These are phyloP conservation scores for Peterozyma toletana DNA, from an alignment of 805 yeast genomes.

Conservation along the genomic window DNA sequence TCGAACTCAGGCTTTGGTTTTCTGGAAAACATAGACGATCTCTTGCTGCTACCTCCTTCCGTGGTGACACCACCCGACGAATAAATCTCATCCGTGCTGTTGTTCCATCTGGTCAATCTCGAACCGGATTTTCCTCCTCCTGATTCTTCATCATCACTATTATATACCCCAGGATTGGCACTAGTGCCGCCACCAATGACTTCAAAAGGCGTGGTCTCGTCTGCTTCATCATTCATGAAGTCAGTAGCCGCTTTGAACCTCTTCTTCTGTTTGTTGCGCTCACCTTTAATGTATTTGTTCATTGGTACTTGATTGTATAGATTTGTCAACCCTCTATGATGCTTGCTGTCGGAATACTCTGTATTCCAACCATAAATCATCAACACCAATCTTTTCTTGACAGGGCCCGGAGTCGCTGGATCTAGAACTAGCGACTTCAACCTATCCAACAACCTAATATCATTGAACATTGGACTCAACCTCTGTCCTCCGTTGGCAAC, in stretches of 20 bases:
- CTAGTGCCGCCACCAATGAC: constrained; percentile 11
- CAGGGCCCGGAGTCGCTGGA: constrained; percentile 26
- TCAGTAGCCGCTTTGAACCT: constrained; percentile 20
- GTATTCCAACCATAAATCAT: constrained; percentile 63
- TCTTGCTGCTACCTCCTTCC: constrained; percentile 7
- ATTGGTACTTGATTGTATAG: constrained; percentile 40
- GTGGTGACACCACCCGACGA: constrained; percentile 11
- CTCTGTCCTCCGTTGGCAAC: constrained; percentile 45
- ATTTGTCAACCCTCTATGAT: constrained; percentile 38
- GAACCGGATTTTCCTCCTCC: constrained; percentile 9
- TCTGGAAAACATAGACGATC: neutral
- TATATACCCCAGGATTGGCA: constrained; percentile 4
- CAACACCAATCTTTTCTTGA: constrained; percentile 38
- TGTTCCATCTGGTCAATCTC: neutral
- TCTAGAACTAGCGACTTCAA: constrained; percentile 42
- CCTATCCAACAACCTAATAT: constrained; percentile 59
- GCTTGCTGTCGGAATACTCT: constrained; percentile 43
- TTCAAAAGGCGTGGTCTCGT: constrained; percentile 28
- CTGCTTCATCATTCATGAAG: constrained; percentile 49
- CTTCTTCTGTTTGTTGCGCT: constrained; percentile 5
- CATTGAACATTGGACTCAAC: constrained; percentile 50
- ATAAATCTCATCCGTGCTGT: constrained; percentile 10
- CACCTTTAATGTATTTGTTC: constrained; percentile 7
- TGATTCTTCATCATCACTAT: constrained; percentile 13
- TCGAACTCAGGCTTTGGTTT: too few species aligned